Base-by-base conservation (phyloP, 2,329 filamentous ascomycete genomes). In the Fusarium sp. region DNA sequence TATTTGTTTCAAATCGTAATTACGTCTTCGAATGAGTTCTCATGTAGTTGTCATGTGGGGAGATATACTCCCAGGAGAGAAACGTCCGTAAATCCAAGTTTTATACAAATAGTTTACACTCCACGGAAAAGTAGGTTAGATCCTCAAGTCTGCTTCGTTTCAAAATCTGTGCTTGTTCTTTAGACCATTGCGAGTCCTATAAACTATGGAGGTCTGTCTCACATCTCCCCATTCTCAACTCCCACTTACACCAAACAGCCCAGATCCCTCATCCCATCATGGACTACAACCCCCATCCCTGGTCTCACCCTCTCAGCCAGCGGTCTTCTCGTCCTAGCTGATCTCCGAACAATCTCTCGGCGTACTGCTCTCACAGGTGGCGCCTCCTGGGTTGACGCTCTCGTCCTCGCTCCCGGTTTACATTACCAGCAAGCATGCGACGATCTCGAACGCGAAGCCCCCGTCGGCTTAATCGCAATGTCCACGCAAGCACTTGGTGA, bases 351-450 rank as follows among this genome's bases (percentile, higher is more conserved):
- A 3, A 80, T 89, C 26, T 84, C 86, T 7, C 80, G 85, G 46
- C 83, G 87, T 8, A 90, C 88, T 4, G 84, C 82, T 17, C 80
- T 89, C 44, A 84, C 82, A 3, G 88, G 88, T 26, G 86, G 85
- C 4, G 85, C 87, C 2, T 84, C 83, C 3, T 86, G 85, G 80
- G 78, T 88, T 1, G 88, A 90, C 73, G 79, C 80, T 9, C 79
- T 91, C 13, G 79, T 90, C 14, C 80, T 91, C 4, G 87, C 85
- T 3, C 88, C 88, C 0, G 88, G 89, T 0, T 73, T 90, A 51
- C 89, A 91, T 76, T 85, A 85, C 67, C 87, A 90, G 69, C 87
- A 90, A 69, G 81, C 84, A 6, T 87, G 87, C 11, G 81, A 86
- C 14, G 80, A 82, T 1, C 77, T 90, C 17, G 81, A 81, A 61